A percentile compares a stretch with the other conserved stretches of the same genome.
phyloP scores from a whole-genome alignment of 768 basidiomycete species.

The Paxillus involutus region DNA sequence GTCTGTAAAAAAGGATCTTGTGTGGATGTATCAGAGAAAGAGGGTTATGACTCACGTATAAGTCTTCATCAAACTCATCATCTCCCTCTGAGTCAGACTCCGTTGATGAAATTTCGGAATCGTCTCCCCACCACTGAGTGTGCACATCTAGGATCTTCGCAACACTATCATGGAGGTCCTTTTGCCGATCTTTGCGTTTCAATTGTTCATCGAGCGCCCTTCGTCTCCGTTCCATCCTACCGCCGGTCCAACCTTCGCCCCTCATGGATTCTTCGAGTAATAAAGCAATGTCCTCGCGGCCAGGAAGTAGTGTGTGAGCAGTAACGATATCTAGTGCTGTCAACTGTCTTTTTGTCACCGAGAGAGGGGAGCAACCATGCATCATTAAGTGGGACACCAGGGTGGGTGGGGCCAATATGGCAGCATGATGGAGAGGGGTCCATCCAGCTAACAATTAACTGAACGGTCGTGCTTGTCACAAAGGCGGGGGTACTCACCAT shows the following conservation, averaged over 20 bases:
- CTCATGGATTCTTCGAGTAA: constrained; percentile 89
- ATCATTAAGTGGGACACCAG: constrained; percentile 91
- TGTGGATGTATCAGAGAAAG: constrained; percentile 1
- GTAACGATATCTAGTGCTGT: constrained; percentile 90
- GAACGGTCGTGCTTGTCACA: constrained; percentile 2
- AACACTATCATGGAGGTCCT: constrained; percentile 57
- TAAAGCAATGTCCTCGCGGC: constrained; percentile 83
- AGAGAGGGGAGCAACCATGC: constrained; percentile 83
- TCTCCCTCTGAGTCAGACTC: constrained; percentile 50
- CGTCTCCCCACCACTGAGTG: constrained; percentile 64
- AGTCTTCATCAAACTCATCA: constrained; percentile 47
- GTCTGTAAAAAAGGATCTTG: constrained; percentile 46
- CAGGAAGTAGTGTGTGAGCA: constrained; percentile 76
- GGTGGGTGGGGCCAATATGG: constrained; percentile 84
- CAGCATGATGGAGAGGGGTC: constrained; percentile 93
- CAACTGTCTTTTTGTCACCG: constrained; percentile 72
- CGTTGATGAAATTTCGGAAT: constrained; percentile 42
- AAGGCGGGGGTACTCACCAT: constrained; percentile 44
- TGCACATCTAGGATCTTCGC: constrained; percentile 55
- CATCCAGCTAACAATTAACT: constrained; percentile 68
- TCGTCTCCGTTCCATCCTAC: constrained; percentile 69
- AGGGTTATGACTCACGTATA: constrained; percentile 40
- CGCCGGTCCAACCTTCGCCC: constrained; percentile 78
- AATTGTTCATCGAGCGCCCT: constrained; percentile 55
- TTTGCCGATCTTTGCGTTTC: constrained; percentile 53